Percentiles rank a stretch among this genome's conserved stretches.
These are phyloP conservation scores for Diutina rugosa DNA, from an alignment of 1,139 yeast genomes.

Conservation along the genomic window DNA sequence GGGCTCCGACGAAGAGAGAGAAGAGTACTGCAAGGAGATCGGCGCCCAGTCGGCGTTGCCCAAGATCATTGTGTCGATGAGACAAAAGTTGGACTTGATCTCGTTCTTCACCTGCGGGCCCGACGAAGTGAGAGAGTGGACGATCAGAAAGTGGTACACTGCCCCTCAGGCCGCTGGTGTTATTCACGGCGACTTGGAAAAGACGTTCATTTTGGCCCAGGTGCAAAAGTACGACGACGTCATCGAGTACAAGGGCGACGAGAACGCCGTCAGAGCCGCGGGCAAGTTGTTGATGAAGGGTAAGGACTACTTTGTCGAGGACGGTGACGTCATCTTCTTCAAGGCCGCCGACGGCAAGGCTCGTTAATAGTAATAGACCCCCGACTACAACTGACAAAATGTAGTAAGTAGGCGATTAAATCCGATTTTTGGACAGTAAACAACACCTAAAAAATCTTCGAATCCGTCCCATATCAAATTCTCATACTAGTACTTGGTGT, in stretches of 20 bases:
- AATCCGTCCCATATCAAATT: too few species aligned
- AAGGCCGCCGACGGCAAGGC: slow-evolving; percentile 93
- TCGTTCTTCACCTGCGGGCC: slow-evolving; percentile 91
- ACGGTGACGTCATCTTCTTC: slow-evolving; percentile 81
- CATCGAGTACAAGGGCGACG: slow-evolving; percentile 65
- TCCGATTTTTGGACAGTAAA: too few species aligned
- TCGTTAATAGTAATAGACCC: not conserved
- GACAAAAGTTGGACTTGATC: slow-evolving; percentile 70
- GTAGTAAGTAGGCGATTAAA: too few species aligned
- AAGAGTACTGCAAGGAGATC: slow-evolving; percentile 72
- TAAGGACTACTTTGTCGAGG: slow-evolving; percentile 82
- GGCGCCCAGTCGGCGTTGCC: slow-evolving; percentile 84
- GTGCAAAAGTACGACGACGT: slow-evolving; percentile 58
- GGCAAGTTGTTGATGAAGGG: slow-evolving; percentile 94
- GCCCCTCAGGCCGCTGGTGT: slow-evolving; percentile 94
- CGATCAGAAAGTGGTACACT: slow-evolving; percentile 59
- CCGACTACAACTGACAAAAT: not conserved
- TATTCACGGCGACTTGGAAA: slow-evolving; percentile 78
- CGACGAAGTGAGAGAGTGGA: slow-evolving; percentile 88
- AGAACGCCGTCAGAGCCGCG: slow-evolving; percentile 75
- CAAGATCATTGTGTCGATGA: slow-evolving; percentile 73
- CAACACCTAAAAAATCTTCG: too few species aligned
- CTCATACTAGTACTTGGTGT: too few species aligned
- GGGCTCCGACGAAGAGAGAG: slow-evolving; percentile 87
- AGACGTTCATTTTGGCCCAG: slow-evolving; percentile 75